These are phyloP conservation scores for Tricholoma saponaceum DNA, from an alignment of 768 basidiomycete genomes.

Conservation along the genomic window DNA sequence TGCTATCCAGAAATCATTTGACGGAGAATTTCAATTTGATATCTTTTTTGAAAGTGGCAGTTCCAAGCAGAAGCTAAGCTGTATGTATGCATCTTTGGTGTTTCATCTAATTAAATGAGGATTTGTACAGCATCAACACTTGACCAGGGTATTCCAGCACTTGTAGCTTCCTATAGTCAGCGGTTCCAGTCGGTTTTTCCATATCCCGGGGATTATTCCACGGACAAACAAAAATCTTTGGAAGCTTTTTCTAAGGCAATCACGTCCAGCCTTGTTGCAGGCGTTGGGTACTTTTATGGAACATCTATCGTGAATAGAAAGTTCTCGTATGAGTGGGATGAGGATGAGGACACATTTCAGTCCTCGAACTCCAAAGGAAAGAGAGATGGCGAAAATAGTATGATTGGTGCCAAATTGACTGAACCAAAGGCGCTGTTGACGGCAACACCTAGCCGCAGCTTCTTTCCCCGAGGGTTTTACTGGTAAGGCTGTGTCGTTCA, in stretches of 20 bases:
- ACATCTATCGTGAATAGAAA: constrained; percentile 80
- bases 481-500: constrained; percentile 52
- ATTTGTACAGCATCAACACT: constrained; percentile 50
- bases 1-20: constrained; percentile 83
- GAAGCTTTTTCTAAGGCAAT: constrained; percentile 80
- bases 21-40: constrained; percentile 86
- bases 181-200: constrained; percentile 75
- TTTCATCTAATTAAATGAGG: not conserved
- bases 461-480: constrained; percentile 97
- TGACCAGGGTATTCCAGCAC: constrained; percentile 64
- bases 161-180: constrained; percentile 54
- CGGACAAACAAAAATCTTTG: constrained; percentile 44
- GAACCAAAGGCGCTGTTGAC: constrained; percentile 78
- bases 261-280: constrained; percentile 88
- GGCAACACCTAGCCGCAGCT: constrained; percentile 92
- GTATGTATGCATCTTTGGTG: constrained; percentile 37
- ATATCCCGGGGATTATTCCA: constrained; percentile 49
- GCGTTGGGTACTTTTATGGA: constrained; percentile 94
- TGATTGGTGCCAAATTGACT: constrained; percentile 60
- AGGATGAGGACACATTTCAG: constrained; percentile 40
- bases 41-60: constrained; percentile 81
- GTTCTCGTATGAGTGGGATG: constrained; percentile 91
- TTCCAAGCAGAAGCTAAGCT: constrained; percentile 54
- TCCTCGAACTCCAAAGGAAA: constrained; percentile 26
- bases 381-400: constrained; percentile 30